Percentiles rank a stretch among this genome's conserved stretches.
phyloP scores from a whole-genome alignment of 495 filamentous ascomycete genomes.

The Thozetella sp. region DNA sequence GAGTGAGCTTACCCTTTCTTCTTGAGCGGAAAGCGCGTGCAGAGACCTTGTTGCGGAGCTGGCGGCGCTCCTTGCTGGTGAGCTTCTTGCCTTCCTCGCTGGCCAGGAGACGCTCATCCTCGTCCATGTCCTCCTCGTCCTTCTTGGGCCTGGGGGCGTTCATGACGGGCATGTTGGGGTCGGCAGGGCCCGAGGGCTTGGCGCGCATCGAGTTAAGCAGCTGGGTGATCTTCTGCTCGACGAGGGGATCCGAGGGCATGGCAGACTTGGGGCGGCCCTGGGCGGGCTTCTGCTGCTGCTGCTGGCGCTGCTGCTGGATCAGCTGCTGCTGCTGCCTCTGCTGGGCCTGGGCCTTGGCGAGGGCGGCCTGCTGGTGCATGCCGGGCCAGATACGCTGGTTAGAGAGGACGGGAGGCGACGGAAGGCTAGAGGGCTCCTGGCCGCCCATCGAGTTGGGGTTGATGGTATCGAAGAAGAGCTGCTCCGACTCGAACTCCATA shows the following conservation, averaged over 20 bases:
- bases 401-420: slow-evolving; percentile 29
- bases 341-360: slow-evolving; percentile 74
- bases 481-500: slow-evolving; percentile 59
- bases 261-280: slow-evolving; percentile 46
- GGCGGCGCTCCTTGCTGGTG: slow-evolving; percentile 89
- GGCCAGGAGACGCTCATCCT: slow-evolving; percentile 88
- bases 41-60: slow-evolving; percentile 97
- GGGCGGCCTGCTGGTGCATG: slow-evolving; percentile 86
- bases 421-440: slow-evolving; percentile 44
- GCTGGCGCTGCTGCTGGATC: slow-evolving; percentile 60
- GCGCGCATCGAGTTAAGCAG: slow-evolving; percentile 83
- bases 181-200: slow-evolving; percentile 54
- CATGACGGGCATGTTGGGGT: slow-evolving; percentile 48
- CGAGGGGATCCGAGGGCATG: slow-evolving; percentile 62
- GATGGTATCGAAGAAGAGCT: slow-evolving; percentile 58
- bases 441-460: slow-evolving; percentile 72
- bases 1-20: slow-evolving; percentile 77
- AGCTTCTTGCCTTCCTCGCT: slow-evolving; percentile 98
- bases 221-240: slow-evolving; percentile 85
- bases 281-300: slow-evolving; percentile 38
- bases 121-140: slow-evolving; percentile 97
- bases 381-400: slow-evolving; percentile 77
- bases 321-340: slow-evolving; percentile 69
- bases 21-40: slow-evolving; percentile 93
- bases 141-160: slow-evolving; percentile 66